Percentiles rank a stretch among this genome's conserved stretches.
These are phyloP conservation scores for Sporopachydermia quercuum DNA, from an alignment of 805 yeast species.

Conservation along the genomic window DNA sequence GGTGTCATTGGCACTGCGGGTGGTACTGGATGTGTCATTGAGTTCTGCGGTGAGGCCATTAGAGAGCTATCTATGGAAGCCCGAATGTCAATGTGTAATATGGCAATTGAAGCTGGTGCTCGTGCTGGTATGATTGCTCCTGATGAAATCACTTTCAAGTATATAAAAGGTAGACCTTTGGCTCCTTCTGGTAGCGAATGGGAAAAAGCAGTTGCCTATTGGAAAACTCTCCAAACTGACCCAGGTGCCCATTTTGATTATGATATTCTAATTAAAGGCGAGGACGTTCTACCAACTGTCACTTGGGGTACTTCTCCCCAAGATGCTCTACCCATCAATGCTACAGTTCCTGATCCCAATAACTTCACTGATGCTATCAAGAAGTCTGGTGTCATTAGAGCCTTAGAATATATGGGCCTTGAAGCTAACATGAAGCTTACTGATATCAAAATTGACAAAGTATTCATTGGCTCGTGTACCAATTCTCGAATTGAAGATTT, in stretches of 20 bases:
- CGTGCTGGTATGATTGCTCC: slow-evolving; percentile 99
- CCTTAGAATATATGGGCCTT: slow-evolving; percentile 86
- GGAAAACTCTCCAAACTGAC: slow-evolving; percentile 81
- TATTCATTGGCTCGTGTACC: slow-evolving; percentile 96
- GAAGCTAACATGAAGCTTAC: slow-evolving; percentile 64
- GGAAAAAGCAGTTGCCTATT: slow-evolving; percentile 86
- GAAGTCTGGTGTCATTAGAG: slow-evolving; percentile 78
- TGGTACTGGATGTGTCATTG: slow-evolving; percentile 95
- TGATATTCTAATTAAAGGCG: slow-evolving; percentile 67
- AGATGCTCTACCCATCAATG: slow-evolving; percentile 92
- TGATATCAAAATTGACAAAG: slow-evolving; percentile 76
- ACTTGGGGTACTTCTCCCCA: slow-evolving; percentile 99
- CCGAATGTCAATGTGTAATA: slow-evolving; percentile 97
- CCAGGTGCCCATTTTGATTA: slow-evolving; percentile 81
- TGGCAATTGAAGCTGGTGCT: slow-evolving; percentile 99
- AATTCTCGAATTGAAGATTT: slow-evolving; percentile 95
- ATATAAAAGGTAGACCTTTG: slow-evolving; percentile 85
- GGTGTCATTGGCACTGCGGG: slow-evolving; percentile 98
- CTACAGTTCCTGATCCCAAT: slow-evolving; percentile 82
- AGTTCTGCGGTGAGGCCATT: slow-evolving; percentile 92
- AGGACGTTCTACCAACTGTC: slow-evolving; percentile 85
- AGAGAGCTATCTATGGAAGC: slow-evolving; percentile 89
- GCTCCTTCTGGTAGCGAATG: slow-evolving; percentile 91
- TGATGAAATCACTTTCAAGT: slow-evolving; percentile 76
- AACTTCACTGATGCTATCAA: slow-evolving; percentile 44